Percentiles rank a stretch among this genome's conserved stretches.
Conservation (phyloP, 148 eudicot genomes). For the Camellia granthamiana region DNA sequence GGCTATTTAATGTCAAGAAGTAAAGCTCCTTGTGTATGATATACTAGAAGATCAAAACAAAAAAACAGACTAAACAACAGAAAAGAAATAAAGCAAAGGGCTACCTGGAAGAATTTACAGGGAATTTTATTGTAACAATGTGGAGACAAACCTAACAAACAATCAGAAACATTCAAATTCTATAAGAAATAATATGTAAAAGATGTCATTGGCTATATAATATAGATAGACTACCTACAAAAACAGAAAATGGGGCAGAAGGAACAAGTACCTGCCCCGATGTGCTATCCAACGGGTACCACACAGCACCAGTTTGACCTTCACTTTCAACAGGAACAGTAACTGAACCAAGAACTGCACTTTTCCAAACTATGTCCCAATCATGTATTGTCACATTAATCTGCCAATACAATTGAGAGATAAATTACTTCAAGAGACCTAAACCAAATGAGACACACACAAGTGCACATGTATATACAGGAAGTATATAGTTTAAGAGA, state of each 20-base stretch:
- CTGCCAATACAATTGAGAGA: conserved; percentile 39
- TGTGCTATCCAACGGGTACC: conserved; percentile 74
- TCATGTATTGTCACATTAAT: conserved; percentile 82
- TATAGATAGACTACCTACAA: not conserved
- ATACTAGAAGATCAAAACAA: not conserved
- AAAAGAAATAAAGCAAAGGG: not conserved
- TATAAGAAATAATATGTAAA: not conserved
- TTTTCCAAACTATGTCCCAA: conserved; percentile 92
- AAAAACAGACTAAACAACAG: not conserved
- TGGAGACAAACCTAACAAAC: conserved; percentile 74
- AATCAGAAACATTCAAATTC: not conserved
- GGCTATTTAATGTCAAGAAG: not conserved
- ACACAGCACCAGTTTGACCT: conserved; percentile 71
- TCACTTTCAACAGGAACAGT: conserved; percentile 62
- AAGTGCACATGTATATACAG: not conserved
- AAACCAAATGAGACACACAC: not conserved
- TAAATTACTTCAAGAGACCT: conserved; percentile 7
- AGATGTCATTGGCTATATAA: not conserved
- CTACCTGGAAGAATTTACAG: conserved; percentile 60
- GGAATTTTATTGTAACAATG: conserved; percentile 50
- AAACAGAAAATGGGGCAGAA: not conserved
- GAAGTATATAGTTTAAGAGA: not conserved
- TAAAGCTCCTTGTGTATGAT: not conserved
- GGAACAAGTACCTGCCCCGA: conserved; percentile 68
- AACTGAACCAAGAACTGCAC: conserved; percentile 85